Percentiles rank a stretch among this genome's conserved stretches.
phyloP scores from a whole-genome alignment of 1,139 yeast genomes.

The Sugiyamaella neomexicana region DNA sequence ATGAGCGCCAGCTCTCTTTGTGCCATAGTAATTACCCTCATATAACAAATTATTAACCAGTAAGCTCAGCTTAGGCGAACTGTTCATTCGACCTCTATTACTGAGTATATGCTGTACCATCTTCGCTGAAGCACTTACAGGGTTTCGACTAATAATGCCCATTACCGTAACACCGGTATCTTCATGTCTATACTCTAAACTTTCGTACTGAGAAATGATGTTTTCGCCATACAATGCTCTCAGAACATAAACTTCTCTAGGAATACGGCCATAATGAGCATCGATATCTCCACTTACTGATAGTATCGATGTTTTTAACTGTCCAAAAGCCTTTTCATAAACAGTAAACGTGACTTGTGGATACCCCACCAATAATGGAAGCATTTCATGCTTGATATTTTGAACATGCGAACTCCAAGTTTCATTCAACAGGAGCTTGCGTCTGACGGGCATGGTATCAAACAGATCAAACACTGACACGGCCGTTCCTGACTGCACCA shows the following conservation, averaged over 20 bases:
- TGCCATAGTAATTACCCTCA: neutral
- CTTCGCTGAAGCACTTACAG: slow-evolving; percentile 36
- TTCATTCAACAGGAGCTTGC: slow-evolving; percentile 35
- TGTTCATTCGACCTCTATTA: slow-evolving; percentile 42
- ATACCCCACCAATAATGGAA: slow-evolving; percentile 40
- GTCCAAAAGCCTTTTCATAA: neutral
- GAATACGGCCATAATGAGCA: slow-evolving; percentile 13
- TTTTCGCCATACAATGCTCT: slow-evolving; percentile 30
- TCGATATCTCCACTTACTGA: slow-evolving; percentile 5
- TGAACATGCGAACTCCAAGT: slow-evolving; percentile 37
- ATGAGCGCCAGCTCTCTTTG: neutral
- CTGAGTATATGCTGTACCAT: slow-evolving; percentile 50
- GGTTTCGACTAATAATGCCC: slow-evolving; percentile 42
- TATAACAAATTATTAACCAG: neutral
- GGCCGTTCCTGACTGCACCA: slow-evolving; percentile 53
- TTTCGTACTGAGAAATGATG: slow-evolving; percentile 28
- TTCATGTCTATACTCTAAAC: slow-evolving; percentile 24
- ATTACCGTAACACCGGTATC: slow-evolving; percentile 25
- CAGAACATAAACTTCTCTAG: slow-evolving; percentile 25
- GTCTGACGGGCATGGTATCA: slow-evolving; percentile 59
- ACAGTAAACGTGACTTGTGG: slow-evolving; percentile 39
- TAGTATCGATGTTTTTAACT: neutral
- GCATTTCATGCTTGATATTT: slow-evolving; percentile 42
- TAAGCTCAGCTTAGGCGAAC: neutral
- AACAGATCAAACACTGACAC: slow-evolving; percentile 53